Evolutionary conservation across 176 grass and related monocot genomes (phyloP).

Genomic region (Zoysia pacifica): DNA sequence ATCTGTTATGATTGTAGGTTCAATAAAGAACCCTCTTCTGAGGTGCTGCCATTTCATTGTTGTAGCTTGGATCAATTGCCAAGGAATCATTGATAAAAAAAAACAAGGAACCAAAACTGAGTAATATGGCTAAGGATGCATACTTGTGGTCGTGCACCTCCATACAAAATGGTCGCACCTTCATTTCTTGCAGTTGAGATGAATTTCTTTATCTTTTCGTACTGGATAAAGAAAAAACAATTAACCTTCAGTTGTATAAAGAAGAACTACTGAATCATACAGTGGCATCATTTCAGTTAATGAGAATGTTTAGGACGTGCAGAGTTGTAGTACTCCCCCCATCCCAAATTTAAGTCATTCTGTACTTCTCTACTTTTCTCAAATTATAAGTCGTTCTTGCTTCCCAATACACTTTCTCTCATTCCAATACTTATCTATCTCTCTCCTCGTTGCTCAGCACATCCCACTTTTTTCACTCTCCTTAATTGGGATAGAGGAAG

Average conservation of each 20-base stretch:
- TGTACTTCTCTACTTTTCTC: too few relatives aligned
- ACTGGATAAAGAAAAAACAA: slow-evolving; percentile 53
- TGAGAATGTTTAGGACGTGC: slow-evolving; percentile 4
- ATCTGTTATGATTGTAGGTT: slow-evolving; percentile 88
- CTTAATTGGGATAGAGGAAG: too few relatives aligned
- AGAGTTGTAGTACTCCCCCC: neutral
- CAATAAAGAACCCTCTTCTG: slow-evolving; percentile 81
- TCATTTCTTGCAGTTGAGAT: slow-evolving; percentile 74
- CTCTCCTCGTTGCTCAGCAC: too few relatives aligned
- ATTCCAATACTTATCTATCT: too few relatives aligned
- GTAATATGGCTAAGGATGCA: slow-evolving; percentile 12
- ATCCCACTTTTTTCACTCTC: too few relatives aligned
- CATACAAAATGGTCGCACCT: slow-evolving; percentile 81
- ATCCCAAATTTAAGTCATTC: too few relatives aligned
- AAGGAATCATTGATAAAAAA: neutral
- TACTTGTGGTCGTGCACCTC: slow-evolving; percentile 78
- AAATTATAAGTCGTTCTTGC: too few relatives aligned
- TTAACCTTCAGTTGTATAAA: neutral
- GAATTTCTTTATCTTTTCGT: slow-evolving; percentile 78
- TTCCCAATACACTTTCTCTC: too few relatives aligned
- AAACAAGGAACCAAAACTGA: neutral
- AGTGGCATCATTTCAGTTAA: neutral
- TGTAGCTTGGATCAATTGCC: slow-evolving; percentile 31
- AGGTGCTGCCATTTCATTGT: slow-evolving; percentile 63
- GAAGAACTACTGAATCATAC: neutral